A percentile compares a stretch with the other conserved stretches of the same genome.
These are phyloP conservation scores for Hypericum perforatum DNA, from an alignment of 345 rosid genomes.

Conservation along the genomic window DNA sequence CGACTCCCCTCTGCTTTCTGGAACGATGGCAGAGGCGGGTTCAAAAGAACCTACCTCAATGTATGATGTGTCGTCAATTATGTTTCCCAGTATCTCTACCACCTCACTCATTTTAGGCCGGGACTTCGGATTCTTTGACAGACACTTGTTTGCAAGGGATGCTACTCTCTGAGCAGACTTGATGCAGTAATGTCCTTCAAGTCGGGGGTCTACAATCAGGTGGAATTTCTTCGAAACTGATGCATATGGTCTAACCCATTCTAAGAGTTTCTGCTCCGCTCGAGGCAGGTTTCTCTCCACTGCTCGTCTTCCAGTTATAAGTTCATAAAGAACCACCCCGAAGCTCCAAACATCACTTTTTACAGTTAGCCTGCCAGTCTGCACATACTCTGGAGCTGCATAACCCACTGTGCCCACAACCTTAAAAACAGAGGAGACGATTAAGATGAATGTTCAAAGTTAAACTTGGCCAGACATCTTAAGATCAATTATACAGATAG, in stretches of 20 bases:
- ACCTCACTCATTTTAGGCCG: slow-evolving; percentile 94
- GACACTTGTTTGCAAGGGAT: slow-evolving; percentile 73
- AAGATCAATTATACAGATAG: too few species aligned
- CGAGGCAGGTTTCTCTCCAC: slow-evolving; percentile 78
- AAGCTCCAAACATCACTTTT: slow-evolving; percentile 99
- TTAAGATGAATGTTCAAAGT: not conserved
- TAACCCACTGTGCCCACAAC: slow-evolving; percentile 97
- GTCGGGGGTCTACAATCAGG: slow-evolving; percentile 68
- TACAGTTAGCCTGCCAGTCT: slow-evolving; percentile 72
- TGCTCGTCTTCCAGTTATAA: slow-evolving; percentile 84
- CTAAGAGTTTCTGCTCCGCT: slow-evolving; percentile 81
- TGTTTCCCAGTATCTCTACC: slow-evolving; percentile 51
- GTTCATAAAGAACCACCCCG: slow-evolving; percentile 89
- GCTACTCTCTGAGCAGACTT: slow-evolving; percentile 82
- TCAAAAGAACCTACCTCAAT: slow-evolving; percentile 22
- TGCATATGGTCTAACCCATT: slow-evolving; percentile 82
- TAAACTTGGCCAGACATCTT: too few species aligned
- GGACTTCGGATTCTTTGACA: slow-evolving; percentile 62
- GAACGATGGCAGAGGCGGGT: slow-evolving; percentile 28
- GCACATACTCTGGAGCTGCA: slow-evolving; percentile 95
- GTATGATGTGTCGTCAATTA: slow-evolving; percentile 39
- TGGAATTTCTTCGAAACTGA: slow-evolving; percentile 79
- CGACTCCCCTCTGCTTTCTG: slow-evolving; percentile 27
- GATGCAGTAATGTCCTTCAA: slow-evolving; percentile 55
- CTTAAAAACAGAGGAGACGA: slow-evolving; percentile 22